Conservation (phyloP, 768 basidiomycete genomes). For the Amanita molliuscula region DNA sequence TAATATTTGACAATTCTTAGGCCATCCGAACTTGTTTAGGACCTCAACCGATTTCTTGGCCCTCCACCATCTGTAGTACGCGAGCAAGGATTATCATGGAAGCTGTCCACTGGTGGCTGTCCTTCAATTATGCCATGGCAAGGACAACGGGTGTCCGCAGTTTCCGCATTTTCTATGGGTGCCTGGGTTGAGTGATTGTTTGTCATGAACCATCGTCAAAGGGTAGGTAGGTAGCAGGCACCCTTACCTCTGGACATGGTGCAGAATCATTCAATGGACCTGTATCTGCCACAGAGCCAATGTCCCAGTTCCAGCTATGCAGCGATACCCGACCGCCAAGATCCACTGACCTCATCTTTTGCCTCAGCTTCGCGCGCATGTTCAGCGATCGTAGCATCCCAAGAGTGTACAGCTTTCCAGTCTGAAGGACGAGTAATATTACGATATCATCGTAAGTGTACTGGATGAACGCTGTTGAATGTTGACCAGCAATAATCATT, state of each 20-base stretch:
- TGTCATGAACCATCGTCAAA: neutral
- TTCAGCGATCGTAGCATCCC: constrained; percentile 31
- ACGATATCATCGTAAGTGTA: constrained; percentile 24
- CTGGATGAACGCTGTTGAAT: neutral
- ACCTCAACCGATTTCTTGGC: neutral
- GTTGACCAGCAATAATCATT: neutral
- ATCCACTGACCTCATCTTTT: constrained; percentile 27
- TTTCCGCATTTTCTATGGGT: neutral
- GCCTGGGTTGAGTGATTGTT: neutral
- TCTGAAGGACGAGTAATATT: constrained; percentile 37
- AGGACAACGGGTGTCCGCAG: neutral
- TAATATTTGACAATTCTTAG: too few relatives aligned
- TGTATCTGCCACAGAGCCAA: neutral
- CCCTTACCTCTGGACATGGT: neutral
- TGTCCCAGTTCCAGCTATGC: constrained; percentile 16
- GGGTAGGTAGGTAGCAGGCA: neutral
- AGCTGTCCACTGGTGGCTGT: neutral
- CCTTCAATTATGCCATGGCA: neutral
- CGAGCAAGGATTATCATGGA: neutral
- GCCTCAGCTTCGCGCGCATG: constrained; percentile 22
- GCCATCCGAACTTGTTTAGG: too few relatives aligned
- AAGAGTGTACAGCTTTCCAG: constrained; percentile 38
- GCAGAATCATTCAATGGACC: neutral
- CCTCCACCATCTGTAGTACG: neutral
- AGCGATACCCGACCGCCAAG: constrained; percentile 30